Evolutionary conservation across 2,329 filamentous ascomycete genomes (phyloP).

Genomic region (Ophiocordyceps sinensis): DNA sequence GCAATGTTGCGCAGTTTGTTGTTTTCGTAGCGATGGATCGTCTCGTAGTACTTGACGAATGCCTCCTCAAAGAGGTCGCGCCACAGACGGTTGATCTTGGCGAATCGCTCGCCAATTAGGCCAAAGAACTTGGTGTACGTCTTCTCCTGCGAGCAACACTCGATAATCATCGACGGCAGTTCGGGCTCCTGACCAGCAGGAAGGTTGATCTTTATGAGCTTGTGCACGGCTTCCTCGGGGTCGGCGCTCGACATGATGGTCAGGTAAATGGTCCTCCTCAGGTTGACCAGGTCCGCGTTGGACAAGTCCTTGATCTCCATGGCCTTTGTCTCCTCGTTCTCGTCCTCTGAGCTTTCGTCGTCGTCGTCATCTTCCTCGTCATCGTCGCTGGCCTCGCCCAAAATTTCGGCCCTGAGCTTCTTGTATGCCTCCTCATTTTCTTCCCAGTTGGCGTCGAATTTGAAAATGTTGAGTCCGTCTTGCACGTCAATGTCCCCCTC

Average conservation of each 20-base stretch:
- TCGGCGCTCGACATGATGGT: conserved; percentile 96
- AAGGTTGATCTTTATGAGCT: conserved; percentile 86
- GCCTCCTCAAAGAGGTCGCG: conserved; percentile 80
- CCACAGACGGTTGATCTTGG: conserved; percentile 92
- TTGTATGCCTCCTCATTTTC: conserved; percentile 83
- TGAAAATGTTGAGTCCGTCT: conserved; percentile 89
- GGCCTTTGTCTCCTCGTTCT: conserved; percentile 63
- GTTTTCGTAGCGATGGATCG: conserved; percentile 93
- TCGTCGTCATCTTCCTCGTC: conserved; percentile 39
- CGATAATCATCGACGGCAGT: conserved; percentile 90
- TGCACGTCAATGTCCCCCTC: conserved; percentile 76
- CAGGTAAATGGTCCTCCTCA: conserved; percentile 88
- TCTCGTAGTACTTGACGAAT: conserved; percentile 90
- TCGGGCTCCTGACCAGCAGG: conserved; percentile 79
- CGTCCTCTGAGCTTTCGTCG: conserved; percentile 58
- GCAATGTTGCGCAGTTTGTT: conserved; percentile 92
- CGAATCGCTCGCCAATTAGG: conserved; percentile 83
- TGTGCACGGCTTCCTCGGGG: conserved; percentile 94
- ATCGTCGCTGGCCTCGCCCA: conserved; percentile 82
- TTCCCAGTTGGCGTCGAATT: conserved; percentile 80
- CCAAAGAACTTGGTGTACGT: conserved; percentile 98
- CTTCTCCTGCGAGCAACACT: conserved; percentile 91
- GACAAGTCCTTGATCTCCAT: conserved; percentile 97
- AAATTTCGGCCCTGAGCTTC: conserved; percentile 80
- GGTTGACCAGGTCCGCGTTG: conserved; percentile 87